These are phyloP conservation scores for Zygotorulaspora mrakii DNA, from an alignment of 1,139 yeast genomes.

Conservation along the genomic window DNA sequence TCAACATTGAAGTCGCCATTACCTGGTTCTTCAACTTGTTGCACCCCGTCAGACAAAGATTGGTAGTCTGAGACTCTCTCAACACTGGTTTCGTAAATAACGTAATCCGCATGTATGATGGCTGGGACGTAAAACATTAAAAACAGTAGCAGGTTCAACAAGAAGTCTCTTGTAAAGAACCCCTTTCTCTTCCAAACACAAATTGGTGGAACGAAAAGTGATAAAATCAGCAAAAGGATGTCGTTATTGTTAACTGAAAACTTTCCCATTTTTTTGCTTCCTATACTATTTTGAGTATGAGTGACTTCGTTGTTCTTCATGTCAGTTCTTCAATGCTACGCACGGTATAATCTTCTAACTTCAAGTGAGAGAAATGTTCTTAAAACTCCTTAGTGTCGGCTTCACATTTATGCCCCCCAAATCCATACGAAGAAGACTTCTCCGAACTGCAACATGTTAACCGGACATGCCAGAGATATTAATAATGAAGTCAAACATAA, in stretches of 20 bases:
- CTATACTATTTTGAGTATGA: neutral
- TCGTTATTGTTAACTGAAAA: conserved; percentile 29
- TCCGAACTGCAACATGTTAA: too few relatives aligned
- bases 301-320: conserved; percentile 1
- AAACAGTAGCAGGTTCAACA: conserved; percentile 26
- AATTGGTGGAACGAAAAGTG: conserved; percentile 30
- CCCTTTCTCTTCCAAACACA: conserved; percentile 30
- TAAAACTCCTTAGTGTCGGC: neutral
- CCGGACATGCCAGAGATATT: too few relatives aligned
- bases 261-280: conserved; percentile 4
- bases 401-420: too few relatives aligned
- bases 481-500: too few relatives aligned
- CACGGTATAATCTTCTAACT: neutral
- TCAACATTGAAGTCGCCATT: conserved; percentile 17
- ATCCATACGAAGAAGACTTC: too few relatives aligned
- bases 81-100: conserved; percentile 27
- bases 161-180: conserved; percentile 26
- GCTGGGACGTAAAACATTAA: conserved; percentile 31
- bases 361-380: neutral
- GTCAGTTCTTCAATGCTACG: neutral
- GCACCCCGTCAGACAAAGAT: conserved; percentile 7
- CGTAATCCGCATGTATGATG: conserved; percentile 29
- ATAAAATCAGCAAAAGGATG: conserved; percentile 21
- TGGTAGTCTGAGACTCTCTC: conserved; percentile 20
- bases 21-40: conserved; percentile 6